A percentile compares a stretch with the other conserved stretches of the same genome.
Evolutionary conservation across 2,329 filamentous ascomycete genomes (phyloP).

Genomic region (Mollisiaceae sp.): DNA sequence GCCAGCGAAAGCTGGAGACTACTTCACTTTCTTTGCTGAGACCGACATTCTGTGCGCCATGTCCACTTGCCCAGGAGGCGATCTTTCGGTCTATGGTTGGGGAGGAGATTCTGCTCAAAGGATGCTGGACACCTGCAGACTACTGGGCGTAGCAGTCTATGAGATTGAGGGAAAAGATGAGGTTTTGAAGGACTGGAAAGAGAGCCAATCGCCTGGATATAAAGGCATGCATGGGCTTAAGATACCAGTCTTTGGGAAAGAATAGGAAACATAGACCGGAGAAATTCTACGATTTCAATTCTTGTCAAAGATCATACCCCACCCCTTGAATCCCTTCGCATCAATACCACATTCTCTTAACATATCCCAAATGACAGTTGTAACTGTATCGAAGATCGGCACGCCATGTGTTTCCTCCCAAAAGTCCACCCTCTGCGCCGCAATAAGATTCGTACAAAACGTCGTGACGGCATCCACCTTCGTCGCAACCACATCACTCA

Average conservation of each 20-base stretch:
- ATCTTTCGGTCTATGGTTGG: constrained; percentile 83
- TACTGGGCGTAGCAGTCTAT: constrained; percentile 77
- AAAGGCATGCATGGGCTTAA: constrained; percentile 68
- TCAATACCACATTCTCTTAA: constrained; percentile 43
- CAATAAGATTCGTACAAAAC: constrained; percentile 51
- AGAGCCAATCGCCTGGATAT: constrained; percentile 65
- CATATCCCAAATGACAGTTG: constrained; percentile 50
- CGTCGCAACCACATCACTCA: constrained; percentile 25
- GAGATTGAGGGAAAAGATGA: constrained; percentile 57
- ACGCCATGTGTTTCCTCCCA: constrained; percentile 48
- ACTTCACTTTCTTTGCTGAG: constrained; percentile 79
- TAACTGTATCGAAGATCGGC: constrained; percentile 49
- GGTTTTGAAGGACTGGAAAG: constrained; percentile 66
- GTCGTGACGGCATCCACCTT: constrained; percentile 45
- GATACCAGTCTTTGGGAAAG: constrained; percentile 33
- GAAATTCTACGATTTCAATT: not conserved
- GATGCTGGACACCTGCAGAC: constrained; percentile 73
- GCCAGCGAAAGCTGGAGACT: constrained; percentile 50
- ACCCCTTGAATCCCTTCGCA: constrained; percentile 39
- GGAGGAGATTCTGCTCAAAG: constrained; percentile 69
- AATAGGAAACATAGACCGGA: constrained; percentile 8
- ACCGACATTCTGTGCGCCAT: constrained; percentile 69
- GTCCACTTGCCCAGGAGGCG: constrained; percentile 78
- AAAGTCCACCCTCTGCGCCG: constrained; percentile 45
- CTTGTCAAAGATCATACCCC: constrained; percentile 45